These are phyloP conservation scores for Ilyonectria destructans DNA, from an alignment of 2,329 filamentous ascomycete species.

Conservation along the genomic window DNA sequence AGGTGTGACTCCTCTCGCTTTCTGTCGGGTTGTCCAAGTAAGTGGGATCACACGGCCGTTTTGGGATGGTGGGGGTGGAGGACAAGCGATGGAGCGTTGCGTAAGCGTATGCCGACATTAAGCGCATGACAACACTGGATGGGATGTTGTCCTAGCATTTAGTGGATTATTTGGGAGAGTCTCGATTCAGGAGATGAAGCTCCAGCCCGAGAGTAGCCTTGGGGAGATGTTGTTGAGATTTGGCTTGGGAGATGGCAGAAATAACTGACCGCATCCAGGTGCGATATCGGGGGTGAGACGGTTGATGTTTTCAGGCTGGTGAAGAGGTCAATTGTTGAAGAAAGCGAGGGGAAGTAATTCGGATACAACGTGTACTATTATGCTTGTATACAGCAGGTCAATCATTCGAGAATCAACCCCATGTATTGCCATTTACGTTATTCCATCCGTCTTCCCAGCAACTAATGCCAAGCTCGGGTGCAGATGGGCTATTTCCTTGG, in stretches of 20 bases:
- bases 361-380: too few species aligned
- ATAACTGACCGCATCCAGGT: background rate
- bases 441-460: background rate
- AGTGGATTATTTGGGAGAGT: background rate
- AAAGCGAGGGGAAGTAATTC: too few species aligned
- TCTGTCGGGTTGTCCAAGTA: background rate
- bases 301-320: too few species aligned
- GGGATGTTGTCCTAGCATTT: background rate
- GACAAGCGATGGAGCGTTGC: background rate
- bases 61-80: background rate
- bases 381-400: background rate
- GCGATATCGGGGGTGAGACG: background rate
- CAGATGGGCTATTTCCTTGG: background rate
- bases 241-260: background rate
- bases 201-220: too few species aligned
- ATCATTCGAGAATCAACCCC: background rate
- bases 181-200: too few species aligned
- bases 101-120: conserved; percentile 27
- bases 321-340: too few species aligned
- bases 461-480: conserved; percentile 2
- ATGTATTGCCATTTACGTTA: background rate
- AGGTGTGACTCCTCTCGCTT: background rate
- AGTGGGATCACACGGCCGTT: background rate
- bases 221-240: background rate
- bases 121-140: conserved; percentile 8